Conservation (phyloP, 345 rosid genomes). For the Eucalyptus marginata region DNA sequence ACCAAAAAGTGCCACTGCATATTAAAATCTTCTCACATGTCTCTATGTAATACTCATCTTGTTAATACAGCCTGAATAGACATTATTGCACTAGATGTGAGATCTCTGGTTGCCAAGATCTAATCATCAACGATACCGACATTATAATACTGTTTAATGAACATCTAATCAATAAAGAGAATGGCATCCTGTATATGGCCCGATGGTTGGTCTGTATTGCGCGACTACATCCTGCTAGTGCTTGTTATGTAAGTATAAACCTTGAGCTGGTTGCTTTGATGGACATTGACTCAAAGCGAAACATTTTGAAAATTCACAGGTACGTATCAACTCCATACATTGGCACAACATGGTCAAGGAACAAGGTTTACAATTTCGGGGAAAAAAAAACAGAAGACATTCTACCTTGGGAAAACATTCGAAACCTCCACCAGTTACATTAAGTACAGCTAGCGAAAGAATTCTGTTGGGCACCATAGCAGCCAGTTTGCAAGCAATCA, state of each 20-base stretch:
- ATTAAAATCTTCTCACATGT: background rate
- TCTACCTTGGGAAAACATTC: constrained; percentile 91
- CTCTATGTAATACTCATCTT: background rate
- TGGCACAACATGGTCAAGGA: background rate
- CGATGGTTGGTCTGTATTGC: background rate
- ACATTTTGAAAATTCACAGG: background rate
- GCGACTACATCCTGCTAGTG: background rate
- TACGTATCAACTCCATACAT: background rate
- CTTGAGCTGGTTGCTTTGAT: background rate
- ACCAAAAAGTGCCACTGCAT: background rate
- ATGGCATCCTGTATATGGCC: background rate
- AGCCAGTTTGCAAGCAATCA: constrained; percentile 93
- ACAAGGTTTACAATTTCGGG: background rate
- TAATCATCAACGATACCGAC: background rate
- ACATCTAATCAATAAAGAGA: background rate
- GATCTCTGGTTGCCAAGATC: background rate
- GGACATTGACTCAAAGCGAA: background rate
- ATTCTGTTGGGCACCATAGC: constrained; percentile 78
- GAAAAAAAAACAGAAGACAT: background rate
- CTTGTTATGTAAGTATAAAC: too few relatives aligned
- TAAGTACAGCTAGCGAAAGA: constrained; percentile 77
- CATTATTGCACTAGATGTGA: background rate
- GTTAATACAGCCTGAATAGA: background rate
- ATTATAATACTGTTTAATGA: background rate
- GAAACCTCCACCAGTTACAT: constrained; percentile 97